Base-by-base conservation (phyloP, 352 stramenopile species). In the Phytophthora europaea region DNA sequence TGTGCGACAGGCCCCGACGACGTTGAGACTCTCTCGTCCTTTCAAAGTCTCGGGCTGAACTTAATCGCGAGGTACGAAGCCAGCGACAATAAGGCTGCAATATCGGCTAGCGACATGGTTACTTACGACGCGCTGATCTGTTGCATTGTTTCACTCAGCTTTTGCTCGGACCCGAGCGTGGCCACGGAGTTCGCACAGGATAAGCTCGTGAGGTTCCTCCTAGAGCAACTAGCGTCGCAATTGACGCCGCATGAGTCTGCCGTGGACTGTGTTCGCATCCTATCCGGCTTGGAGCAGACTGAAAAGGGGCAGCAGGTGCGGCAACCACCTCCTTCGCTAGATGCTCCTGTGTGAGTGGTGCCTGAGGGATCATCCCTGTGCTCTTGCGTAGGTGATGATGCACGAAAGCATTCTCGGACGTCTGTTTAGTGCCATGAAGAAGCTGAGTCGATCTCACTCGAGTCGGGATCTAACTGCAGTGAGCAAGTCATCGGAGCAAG, bases 31-130 rank as follows among this genome's bases (percentile, higher is more conserved):
- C 69, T 94, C 48, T 95, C 88, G 26, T 84, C 88, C 8, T 96
- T 93, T 64, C 89, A 93, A 69, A 84, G 65, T 15, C 79, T 96
- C 2, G 89, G 88, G 8, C 77, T 96, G 38, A 95, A 92, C 22
- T 77, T 96, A 40, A 94, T 96, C 52, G 87, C 89, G 18, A 94
- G 84, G 88, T 94, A 61, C n/a, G 60, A 6, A 0, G 9, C 8
- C 33, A 13, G 6, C 20, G n/a, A 10, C 7, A 22, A 10, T 51
- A 20, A 23, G 2, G 16, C 48, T 40, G 22, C 26, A 16, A 55
- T 16, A 33, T 33, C n/a, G 22, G 12, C 3, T 52, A 31, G 8
- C n/a, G 18, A 6, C 18, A 23, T 6, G 10, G 43, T 43, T 43
- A 43, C 9, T 43, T 0, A 43, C 9, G 9, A 43, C 4, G 36